Percentiles rank a stretch among this genome's conserved stretches.
Evolutionary conservation across 768 basidiomycete genomes (phyloP).

Genomic region (Suillus brevipes): DNA sequence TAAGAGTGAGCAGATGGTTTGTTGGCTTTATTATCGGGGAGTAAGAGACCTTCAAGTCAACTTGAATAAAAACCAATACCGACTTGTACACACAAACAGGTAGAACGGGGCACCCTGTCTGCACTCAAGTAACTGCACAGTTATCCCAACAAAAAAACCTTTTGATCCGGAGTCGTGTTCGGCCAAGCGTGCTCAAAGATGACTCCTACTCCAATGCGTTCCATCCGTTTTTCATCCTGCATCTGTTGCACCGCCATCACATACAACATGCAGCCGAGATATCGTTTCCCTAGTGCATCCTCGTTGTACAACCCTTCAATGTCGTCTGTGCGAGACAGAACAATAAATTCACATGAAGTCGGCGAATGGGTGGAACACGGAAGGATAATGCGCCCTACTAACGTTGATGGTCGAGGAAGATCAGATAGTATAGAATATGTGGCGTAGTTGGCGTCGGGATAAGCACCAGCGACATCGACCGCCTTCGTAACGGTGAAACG

Average conservation of each 20-base stretch:
- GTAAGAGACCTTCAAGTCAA: too few relatives aligned
- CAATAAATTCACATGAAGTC: constrained; percentile 19
- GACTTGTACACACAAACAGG: too few relatives aligned
- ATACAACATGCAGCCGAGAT: constrained; percentile 20
- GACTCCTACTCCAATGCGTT: constrained; percentile 26
- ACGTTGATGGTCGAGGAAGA: background rate
- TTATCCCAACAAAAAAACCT: background rate
- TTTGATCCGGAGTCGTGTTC: background rate
- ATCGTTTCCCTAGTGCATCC: constrained; percentile 10
- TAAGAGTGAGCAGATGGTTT: background rate
- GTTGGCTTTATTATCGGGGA: too few relatives aligned
- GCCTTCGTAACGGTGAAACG: constrained; percentile 12
- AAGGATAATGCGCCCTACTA: constrained; percentile 20
- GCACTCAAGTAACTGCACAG: too few relatives aligned
- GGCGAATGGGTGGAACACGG: constrained; percentile 14
- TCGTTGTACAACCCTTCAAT: constrained; percentile 17
- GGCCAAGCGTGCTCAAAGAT: constrained; percentile 22
- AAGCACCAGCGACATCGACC: background rate
- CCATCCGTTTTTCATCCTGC: constrained; percentile 10
- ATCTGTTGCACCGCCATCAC: constrained; percentile 21
- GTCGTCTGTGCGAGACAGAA: constrained; percentile 18
- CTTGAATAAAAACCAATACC: too few relatives aligned
- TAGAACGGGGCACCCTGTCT: too few relatives aligned
- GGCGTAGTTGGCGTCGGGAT: background rate
- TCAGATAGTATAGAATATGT: constrained; percentile 16